Evolutionary conservation across 2,329 filamentous ascomycete species (phyloP), one percentile per base, ranked within the genome.

Genomic region (Penicillium rolfsii): DNA sequence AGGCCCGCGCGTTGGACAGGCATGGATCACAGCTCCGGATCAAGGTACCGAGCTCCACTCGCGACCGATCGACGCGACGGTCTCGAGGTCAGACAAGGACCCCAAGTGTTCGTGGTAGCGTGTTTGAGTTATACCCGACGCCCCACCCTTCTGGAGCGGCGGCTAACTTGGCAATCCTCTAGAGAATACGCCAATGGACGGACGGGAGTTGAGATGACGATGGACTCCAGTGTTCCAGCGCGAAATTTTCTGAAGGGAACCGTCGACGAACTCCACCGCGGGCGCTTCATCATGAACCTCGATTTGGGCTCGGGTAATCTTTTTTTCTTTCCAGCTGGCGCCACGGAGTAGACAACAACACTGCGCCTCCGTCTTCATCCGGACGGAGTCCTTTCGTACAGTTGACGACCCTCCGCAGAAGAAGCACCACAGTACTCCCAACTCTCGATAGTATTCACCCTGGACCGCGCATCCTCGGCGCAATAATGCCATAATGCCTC

Each of bases 51-150:
- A 40, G 30, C 30, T 28, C 45, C 41, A 49, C 45, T 48, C 30
- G 4, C 16, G 16, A 36, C 33, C 24, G 45, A 57, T 57, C 35
- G 33, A 12, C 58, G 35, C 35, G 35, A 46, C 57, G 41, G 59
- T 55, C 59, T 43, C 55, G 55, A 57, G 53, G 46, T 43, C 50
- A 52, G 50, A 52, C 53, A 58, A 28, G 22, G 16, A 53, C 33
- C 43, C 57, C 55, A 60, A 54, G 63, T 64, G 67, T 64, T 71
- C 65, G 70, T 62, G 53, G 58, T 72, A 71, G 72, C 64, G 71
- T 67, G 73, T 74, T 74, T 73, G 71, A 73, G 67, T 64, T 73
- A 73, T 50, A 73, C 58, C 61, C 53, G 64, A 26, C 7, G 53
- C 65, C 65, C 70, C 71, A 70, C 71, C 49, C 24, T 54, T 50